These are phyloP conservation scores for Boletus edulis DNA, from an alignment of 768 basidiomycete species.

Conservation along the genomic window DNA sequence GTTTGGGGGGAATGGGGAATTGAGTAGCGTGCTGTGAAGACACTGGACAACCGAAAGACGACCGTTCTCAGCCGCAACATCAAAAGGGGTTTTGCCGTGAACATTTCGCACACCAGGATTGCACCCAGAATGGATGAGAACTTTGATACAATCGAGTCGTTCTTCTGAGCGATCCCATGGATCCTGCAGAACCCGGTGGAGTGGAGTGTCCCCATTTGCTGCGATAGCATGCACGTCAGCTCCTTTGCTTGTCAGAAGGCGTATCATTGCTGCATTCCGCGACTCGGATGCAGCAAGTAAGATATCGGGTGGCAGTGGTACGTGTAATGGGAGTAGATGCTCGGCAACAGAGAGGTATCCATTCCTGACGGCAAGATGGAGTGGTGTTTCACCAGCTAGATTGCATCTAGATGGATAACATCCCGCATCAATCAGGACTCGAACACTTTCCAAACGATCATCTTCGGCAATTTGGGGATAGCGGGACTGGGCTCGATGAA, in stretches of 20 bases:
- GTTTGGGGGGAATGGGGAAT: background rate
- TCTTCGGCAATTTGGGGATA: background rate
- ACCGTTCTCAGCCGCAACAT: background rate
- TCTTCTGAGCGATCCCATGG: background rate
- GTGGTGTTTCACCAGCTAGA: background rate
- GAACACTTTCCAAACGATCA: background rate
- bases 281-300: background rate
- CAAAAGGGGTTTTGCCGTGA: background rate
- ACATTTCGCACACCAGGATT: background rate
- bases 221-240: background rate
- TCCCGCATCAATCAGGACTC: constrained; percentile 6
- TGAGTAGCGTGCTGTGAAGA: background rate
- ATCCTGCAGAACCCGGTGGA: background rate
- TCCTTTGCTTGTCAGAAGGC: background rate
- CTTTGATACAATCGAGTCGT: background rate
- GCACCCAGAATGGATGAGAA: background rate
- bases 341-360: background rate
- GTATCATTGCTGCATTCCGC: background rate
- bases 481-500: background rate
- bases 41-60: background rate
- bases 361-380: background rate
- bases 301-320: background rate
- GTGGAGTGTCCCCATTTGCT: background rate
- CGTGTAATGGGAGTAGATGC: background rate
- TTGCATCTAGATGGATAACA: constrained; percentile 1